Base-by-base conservation (phyloP, 2,329 filamentous ascomycete genomes). In the Monilinia fructicola region DNA sequence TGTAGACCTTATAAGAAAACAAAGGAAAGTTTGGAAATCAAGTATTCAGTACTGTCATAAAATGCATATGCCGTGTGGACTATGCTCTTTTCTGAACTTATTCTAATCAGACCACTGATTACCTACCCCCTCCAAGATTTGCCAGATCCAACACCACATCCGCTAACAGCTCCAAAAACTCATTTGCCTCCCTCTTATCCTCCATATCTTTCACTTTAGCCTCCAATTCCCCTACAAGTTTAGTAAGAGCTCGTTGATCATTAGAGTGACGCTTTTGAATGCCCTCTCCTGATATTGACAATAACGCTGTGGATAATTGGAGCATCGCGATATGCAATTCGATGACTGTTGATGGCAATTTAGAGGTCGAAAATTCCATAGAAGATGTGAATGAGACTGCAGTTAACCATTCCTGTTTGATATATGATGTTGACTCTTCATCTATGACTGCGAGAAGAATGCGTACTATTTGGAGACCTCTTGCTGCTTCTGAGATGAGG, bases 381-480 rank as follows among this genome's bases (percentile, higher is more conserved):
- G 14, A 81, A 2, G 85, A 82, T 1, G 84, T 80, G 0, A 75
- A 74, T 2, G 82, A 85, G 44, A 88, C 79, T 10, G 84, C 69
- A 44, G 80, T 78, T 81, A 88, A 84, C 85, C 86, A 88, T 2
- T 80, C 79, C 70, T 87, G 85, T 9, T 78, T 76, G 12, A 71
- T 69, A n/a, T 69, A 69, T 11, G 80, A 79, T 21, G 79, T 79
- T 0, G 77, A 75, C 0, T 82, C 80, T 44, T 78, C 75, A 71
- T 87, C 84, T 1, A 81, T 79, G 9, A 87, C 74, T 1, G 80
- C 79, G 18, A 87, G 77, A 6, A 90, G 77, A 1, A 87, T 76
- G 1, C 85, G 81, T 14, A 87, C 80, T 52, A 87, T 81, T 67
- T 87, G 84, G 35, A 83, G 78, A 3, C 84, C 86, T 21, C 85